These are phyloP conservation scores for Claviceps pazoutovae DNA, from an alignment of 2,329 filamentous ascomycete species.

Conservation along the genomic window DNA sequence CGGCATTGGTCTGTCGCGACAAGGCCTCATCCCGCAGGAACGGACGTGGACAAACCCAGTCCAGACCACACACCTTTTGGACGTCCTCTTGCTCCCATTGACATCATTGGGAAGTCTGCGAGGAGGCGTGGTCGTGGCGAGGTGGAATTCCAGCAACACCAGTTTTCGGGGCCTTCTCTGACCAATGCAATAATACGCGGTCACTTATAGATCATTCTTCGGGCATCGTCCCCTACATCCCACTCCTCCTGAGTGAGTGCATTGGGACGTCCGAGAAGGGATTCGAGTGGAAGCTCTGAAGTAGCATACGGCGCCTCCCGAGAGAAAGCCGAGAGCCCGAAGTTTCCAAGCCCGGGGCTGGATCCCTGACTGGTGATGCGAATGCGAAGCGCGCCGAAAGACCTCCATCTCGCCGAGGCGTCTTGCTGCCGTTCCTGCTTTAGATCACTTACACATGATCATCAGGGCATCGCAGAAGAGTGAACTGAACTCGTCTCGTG, in stretches of 20 bases:
- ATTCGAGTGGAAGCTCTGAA: neutral
- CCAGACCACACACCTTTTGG: neutral
- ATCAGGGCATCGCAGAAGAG: neutral
- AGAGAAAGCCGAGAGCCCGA: neutral
- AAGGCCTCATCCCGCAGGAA: neutral
- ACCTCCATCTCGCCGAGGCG: slow-evolving; percentile 8
- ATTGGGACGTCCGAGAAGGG: neutral
- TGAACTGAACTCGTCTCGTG: neutral
- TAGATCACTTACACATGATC: neutral
- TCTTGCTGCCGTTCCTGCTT: neutral
- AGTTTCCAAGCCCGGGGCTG: slow-evolving; percentile 3
- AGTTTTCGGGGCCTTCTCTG: neutral
- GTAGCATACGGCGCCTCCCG: neutral
- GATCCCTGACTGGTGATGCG: slow-evolving; percentile 1
- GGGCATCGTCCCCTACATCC: neutral
- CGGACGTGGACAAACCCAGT: neutral
- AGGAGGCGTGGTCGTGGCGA: neutral
- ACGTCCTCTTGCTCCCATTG: neutral
- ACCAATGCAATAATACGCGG: neutral
- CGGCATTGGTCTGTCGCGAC: neutral
- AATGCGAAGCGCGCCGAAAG: neutral
- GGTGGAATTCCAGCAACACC: neutral
- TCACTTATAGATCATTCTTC: neutral
- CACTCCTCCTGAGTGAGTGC: neutral
- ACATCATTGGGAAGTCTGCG: neutral